These are phyloP conservation scores for Petunia hybrid DNA, from an alignment of 305 asterid genomes.

Conservation along the genomic window DNA sequence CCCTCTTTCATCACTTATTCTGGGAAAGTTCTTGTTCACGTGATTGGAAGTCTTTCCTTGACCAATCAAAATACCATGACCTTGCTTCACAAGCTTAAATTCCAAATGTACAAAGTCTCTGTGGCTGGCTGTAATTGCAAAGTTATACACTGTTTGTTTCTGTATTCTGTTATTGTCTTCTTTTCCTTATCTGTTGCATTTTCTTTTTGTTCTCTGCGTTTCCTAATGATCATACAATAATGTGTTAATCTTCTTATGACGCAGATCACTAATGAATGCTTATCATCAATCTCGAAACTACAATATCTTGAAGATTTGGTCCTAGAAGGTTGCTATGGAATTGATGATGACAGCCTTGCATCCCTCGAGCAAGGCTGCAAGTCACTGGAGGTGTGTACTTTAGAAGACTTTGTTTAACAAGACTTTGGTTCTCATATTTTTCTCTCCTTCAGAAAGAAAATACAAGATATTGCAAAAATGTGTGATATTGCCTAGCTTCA, in stretches of 20 bases:
- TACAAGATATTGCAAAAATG: not conserved
- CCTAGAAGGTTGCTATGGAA: conserved; percentile 86
- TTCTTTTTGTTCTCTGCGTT: not conserved
- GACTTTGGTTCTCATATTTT: conserved; percentile 15
- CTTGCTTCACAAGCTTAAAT: not conserved
- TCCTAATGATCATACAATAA: not conserved
- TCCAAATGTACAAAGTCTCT: not conserved
- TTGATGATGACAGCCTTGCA: conserved; percentile 74
- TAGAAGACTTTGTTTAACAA: conserved; percentile 5
- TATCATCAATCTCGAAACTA: conserved; percentile 68
- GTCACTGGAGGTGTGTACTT: conserved; percentile 72
- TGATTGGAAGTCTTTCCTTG: not conserved
- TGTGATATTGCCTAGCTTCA: conserved; percentile 20
- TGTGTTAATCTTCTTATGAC: not conserved
- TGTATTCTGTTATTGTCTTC: conserved; percentile 6
- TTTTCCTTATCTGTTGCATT: not conserved
- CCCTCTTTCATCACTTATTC: not conserved
- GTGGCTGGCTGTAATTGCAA: conserved; percentile 3
- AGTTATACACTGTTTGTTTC: not conserved
- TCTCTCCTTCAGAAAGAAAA: not conserved
- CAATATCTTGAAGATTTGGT: conserved; percentile 74
- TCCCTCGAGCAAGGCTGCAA: conserved; percentile 70
- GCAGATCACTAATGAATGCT: conserved; percentile 77
- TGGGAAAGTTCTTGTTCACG: conserved; percentile 18
- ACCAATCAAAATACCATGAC: not conserved